phyloP scores from a whole-genome alignment of 306 rosid genomes.

The Ceratonia siliqua region DNA sequence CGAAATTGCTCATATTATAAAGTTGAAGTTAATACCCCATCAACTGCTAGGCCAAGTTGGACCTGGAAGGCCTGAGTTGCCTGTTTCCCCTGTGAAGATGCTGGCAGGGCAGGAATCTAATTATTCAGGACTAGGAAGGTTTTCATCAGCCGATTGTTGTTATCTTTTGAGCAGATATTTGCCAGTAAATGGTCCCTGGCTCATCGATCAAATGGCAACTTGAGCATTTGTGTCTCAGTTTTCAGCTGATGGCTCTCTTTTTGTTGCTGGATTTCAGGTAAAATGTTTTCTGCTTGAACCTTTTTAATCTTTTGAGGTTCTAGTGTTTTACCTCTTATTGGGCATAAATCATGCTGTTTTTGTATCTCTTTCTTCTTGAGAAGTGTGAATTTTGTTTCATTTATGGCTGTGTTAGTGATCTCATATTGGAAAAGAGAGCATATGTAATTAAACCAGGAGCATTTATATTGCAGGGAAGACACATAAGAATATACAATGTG shows the following conservation, averaged over 20 bases:
- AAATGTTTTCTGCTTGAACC: slow-evolving; percentile 12
- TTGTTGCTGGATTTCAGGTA: slow-evolving; percentile 92
- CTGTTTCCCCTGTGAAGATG: slow-evolving; percentile 87
- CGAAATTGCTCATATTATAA: slow-evolving; percentile 77
- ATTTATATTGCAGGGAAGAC: slow-evolving; percentile 63
- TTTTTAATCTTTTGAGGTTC: background rate
- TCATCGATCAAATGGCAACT: slow-evolving; percentile 65
- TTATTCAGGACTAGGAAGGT: slow-evolving; percentile 81
- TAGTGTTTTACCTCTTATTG: background rate
- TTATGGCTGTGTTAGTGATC: background rate
- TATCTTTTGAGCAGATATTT: slow-evolving; percentile 85
- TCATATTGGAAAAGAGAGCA: background rate
- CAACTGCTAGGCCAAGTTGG: slow-evolving; percentile 49
- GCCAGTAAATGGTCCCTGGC: slow-evolving; percentile 92
- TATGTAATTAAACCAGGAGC: background rate
- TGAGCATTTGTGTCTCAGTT: slow-evolving; percentile 93
- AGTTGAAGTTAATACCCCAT: slow-evolving; percentile 71
- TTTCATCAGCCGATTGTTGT: slow-evolving; percentile 88
- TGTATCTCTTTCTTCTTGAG: background rate
- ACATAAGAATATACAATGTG: slow-evolving; percentile 80
- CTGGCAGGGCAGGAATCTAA: slow-evolving; percentile 88
- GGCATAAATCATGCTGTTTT: background rate
- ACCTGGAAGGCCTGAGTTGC: slow-evolving; percentile 53
- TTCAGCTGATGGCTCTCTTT: slow-evolving; percentile 89
- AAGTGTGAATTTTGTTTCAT: background rate